Conservation (phyloP, 2,329 filamentous ascomycete genomes). For the Phoma sp. region DNA sequence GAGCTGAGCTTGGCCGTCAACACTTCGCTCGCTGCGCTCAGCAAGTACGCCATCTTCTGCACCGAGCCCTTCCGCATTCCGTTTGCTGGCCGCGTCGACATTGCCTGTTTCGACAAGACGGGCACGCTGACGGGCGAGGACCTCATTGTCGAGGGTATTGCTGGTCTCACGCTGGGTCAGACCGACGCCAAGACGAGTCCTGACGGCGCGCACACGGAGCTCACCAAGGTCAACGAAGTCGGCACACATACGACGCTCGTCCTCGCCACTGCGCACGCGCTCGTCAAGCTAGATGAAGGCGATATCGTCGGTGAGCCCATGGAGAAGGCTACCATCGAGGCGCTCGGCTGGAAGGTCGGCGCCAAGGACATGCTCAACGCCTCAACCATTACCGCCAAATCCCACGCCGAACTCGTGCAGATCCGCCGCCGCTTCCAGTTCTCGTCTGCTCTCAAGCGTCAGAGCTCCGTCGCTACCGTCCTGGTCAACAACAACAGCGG, state of each 20-base stretch:
- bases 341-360: conserved; percentile 91
- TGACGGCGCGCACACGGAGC: conserved; percentile 82
- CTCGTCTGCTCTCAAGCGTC: conserved; percentile 92
- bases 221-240: conserved; percentile 73
- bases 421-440: conserved; percentile 98
- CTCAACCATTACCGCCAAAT: conserved; percentile 62
- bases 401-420: conserved; percentile 76
- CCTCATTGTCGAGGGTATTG: conserved; percentile 94
- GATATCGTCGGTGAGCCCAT: conserved; percentile 98
- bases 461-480: conserved; percentile 90
- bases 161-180: conserved; percentile 79
- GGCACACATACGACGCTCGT: conserved; percentile 87
- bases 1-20: conserved; percentile 97
- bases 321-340: conserved; percentile 93
- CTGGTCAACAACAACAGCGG: conserved; percentile 73
- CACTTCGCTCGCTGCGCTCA: conserved; percentile 91
- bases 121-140: conserved; percentile 96
- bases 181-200: conserved; percentile 70
- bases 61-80: conserved; percentile 99
- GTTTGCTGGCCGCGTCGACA: conserved; percentile 90
- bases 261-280: conserved; percentile 89
- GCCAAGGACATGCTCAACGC: conserved; percentile 83
- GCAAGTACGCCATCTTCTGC: conserved; percentile 96
- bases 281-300: conserved; percentile 95
- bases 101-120: conserved; percentile 98